Evolutionary conservation across 2,329 filamentous ascomycete species (phyloP).

Genomic region (Lecanicillium sp.): DNA sequence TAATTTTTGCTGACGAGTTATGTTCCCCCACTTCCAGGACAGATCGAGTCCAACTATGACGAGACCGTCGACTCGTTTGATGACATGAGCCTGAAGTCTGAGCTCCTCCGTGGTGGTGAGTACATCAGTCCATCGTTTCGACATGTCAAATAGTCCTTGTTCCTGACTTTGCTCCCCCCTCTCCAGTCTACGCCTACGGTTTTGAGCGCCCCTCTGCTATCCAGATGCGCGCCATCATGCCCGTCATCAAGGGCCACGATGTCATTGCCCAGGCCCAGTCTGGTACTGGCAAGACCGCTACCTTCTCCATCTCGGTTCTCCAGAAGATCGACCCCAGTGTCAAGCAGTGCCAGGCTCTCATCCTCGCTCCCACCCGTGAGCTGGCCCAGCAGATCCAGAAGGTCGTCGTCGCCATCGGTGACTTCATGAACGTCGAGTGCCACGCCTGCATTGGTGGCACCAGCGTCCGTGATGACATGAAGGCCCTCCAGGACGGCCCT

Average conservation of each 20-base stretch:
- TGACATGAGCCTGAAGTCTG: constrained; percentile 92
- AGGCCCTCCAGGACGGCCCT: constrained; percentile 89
- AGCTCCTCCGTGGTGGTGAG: constrained; percentile 87
- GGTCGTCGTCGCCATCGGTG: constrained; percentile 95
- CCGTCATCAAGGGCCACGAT: constrained; percentile 99
- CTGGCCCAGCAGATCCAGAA: constrained; percentile 99
- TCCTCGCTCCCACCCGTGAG: constrained; percentile 96
- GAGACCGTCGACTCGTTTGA: constrained; percentile 99
- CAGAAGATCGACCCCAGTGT: constrained; percentile 96
- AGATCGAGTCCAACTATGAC: constrained; percentile 99
- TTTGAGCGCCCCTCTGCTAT: constrained; percentile 99
- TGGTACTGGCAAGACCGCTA: constrained; percentile 98
- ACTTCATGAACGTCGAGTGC: constrained; percentile 99
- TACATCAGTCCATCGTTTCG: constrained; percentile 9
- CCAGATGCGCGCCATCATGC: constrained; percentile 99
- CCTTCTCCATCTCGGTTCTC: constrained; percentile 97
- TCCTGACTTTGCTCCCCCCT: constrained; percentile 15
- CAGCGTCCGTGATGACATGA: constrained; percentile 97
- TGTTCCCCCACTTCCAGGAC: constrained; percentile 51
- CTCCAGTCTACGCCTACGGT: constrained; percentile 89
- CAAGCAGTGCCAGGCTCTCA: constrained; percentile 96
- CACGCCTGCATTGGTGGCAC: constrained; percentile 99
- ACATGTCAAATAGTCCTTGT: not conserved
- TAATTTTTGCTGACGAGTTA: constrained; percentile 8
- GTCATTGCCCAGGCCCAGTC: constrained; percentile 99